These are phyloP conservation scores for Candida ipomoeae DNA, from an alignment of 805 yeast genomes.

Conservation along the genomic window DNA sequence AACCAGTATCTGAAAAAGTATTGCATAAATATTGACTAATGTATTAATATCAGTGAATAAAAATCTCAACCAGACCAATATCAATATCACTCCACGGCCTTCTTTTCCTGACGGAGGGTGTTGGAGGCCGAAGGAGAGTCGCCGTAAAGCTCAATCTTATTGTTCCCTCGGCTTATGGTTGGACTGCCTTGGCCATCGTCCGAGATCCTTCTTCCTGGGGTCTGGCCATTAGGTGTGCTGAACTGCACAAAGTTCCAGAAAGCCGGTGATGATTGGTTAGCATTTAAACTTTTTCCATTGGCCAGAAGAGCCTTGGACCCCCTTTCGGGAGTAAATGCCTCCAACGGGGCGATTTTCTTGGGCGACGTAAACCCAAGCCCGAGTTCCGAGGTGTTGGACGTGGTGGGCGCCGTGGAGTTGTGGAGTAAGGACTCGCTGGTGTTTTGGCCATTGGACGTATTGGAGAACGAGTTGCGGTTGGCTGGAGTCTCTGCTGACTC, in stretches of 20 bases:
- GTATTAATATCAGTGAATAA: too few species aligned
- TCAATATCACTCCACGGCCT: neutral
- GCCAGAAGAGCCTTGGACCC: conserved; percentile 28
- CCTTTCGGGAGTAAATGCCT: conserved; percentile 44
- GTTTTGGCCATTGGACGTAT: conserved; percentile 12
- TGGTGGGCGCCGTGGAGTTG: conserved; percentile 21
- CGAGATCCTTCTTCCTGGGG: conserved; percentile 37
- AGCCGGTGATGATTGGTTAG: conserved; percentile 75
- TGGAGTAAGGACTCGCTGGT: conserved; percentile 17
- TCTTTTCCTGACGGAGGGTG: neutral
- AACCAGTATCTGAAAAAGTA: too few species aligned
- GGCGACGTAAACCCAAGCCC: conserved; percentile 40
- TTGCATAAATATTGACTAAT: too few species aligned
- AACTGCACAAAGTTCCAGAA: conserved; percentile 91
- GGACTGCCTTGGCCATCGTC: conserved; percentile 41
- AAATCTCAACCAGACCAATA: too few species aligned
- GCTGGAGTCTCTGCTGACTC: neutral
- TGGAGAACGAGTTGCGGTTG: conserved; percentile 9
- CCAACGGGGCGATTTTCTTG: conserved; percentile 38
- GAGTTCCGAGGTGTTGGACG: conserved; percentile 30
- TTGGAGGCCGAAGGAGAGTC: conserved; percentile 11
- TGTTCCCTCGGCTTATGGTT: conserved; percentile 27
- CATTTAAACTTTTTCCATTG: conserved; percentile 27
- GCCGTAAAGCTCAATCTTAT: conserved; percentile 4
- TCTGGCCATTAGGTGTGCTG: conserved; percentile 43